A percentile compares a stretch with the other conserved stretches of the same genome.
Evolutionary conservation across 73 alveolate species (phyloP).

Genomic region (Stentor roeselii): DNA sequence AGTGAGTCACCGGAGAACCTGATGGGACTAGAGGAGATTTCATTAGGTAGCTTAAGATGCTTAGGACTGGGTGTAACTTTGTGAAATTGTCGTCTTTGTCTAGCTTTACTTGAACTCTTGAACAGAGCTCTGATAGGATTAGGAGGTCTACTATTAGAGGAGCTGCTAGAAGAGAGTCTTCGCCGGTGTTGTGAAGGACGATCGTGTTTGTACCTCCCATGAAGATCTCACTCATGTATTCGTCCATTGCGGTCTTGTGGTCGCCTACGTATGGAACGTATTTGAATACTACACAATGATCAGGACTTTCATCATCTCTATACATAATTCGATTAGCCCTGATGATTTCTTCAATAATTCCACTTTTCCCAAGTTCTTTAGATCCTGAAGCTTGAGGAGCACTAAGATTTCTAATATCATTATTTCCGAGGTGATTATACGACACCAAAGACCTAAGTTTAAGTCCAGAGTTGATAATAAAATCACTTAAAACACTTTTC

Average conservation of each 20-base stretch:
- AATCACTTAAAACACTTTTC: slow-evolving; percentile 77
- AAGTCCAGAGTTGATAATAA: slow-evolving; percentile 64
- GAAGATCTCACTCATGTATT: slow-evolving; percentile 86
- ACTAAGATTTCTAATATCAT: slow-evolving; percentile 92
- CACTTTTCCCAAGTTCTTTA: slow-evolving; percentile 86
- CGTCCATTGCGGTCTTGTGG: slow-evolving; percentile 96
- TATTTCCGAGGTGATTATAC: slow-evolving; percentile 94
- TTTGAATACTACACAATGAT: slow-evolving; percentile 92
- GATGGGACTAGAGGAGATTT: slow-evolving; percentile 83
- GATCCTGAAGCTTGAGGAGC: slow-evolving; percentile 85
- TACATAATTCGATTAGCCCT: slow-evolving; percentile 78
- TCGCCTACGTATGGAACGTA: slow-evolving; percentile 96
- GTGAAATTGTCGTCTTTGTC: background rate
- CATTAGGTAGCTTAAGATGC: slow-evolving; percentile 70
- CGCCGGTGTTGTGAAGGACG: slow-evolving; percentile 89
- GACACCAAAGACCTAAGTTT: slow-evolving; percentile 75
- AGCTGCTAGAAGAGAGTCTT: slow-evolving; percentile 95
- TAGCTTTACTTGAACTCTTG: slow-evolving; percentile 48
- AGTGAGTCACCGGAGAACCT: slow-evolving; percentile 64
- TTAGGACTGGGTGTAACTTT: slow-evolving; percentile 61
- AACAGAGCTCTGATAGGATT: slow-evolving; percentile 78
- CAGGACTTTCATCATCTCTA: slow-evolving; percentile 76
- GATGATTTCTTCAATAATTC: slow-evolving; percentile 91
- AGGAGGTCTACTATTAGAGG: slow-evolving; percentile 88
- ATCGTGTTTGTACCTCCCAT: slow-evolving; percentile 92